Conservation (phyloP, 345 rosid species). For the Citrus australasica region DNA sequence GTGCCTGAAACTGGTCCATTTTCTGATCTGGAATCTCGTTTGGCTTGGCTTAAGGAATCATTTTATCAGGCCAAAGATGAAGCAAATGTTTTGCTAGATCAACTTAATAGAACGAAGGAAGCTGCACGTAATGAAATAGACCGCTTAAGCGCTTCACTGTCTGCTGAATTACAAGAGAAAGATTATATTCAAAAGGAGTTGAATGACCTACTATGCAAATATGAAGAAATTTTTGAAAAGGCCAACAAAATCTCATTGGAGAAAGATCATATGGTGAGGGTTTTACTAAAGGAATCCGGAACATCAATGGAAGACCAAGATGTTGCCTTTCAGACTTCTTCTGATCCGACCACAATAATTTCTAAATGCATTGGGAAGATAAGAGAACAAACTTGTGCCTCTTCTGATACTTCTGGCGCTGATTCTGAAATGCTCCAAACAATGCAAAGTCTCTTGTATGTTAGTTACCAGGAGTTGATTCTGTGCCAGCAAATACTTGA, state of each 20-base stretch:
- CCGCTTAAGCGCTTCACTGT: slow-evolving; percentile 49
- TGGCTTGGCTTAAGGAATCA: slow-evolving; percentile 70
- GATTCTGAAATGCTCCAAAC: slow-evolving; percentile 46
- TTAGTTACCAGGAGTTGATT: slow-evolving; percentile 52
- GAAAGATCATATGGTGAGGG: slow-evolving; percentile 51
- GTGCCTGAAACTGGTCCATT: slow-evolving; percentile 52
- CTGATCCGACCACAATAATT: slow-evolving; percentile 41
- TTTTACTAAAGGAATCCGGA: slow-evolving; percentile 62
- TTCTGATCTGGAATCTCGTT: slow-evolving; percentile 54
- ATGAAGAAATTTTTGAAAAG: slow-evolving; percentile 43
- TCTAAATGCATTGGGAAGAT: slow-evolving; percentile 56
- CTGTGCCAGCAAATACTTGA: slow-evolving; percentile 58
- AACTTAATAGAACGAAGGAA: slow-evolving; percentile 41
- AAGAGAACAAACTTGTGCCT: slow-evolving; percentile 34
- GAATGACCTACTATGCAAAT: slow-evolving; percentile 33
- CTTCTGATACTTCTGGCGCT: slow-evolving; percentile 32
- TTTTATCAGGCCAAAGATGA: slow-evolving; percentile 48
- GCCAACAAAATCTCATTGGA: slow-evolving; percentile 40
- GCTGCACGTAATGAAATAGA: slow-evolving; percentile 48
- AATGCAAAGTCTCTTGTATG: slow-evolving; percentile 66
- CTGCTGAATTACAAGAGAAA: slow-evolving; percentile 64
- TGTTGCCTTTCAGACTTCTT: slow-evolving; percentile 21
- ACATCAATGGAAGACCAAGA: slow-evolving; percentile 33
- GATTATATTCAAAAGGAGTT: slow-evolving; percentile 44
- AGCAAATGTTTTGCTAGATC: slow-evolving; percentile 43